Percentiles rank a stretch among this genome's conserved stretches.
Evolutionary conservation across 495 filamentous ascomycete genomes (phyloP).

Genomic region (Penicillium diatomitis): DNA sequence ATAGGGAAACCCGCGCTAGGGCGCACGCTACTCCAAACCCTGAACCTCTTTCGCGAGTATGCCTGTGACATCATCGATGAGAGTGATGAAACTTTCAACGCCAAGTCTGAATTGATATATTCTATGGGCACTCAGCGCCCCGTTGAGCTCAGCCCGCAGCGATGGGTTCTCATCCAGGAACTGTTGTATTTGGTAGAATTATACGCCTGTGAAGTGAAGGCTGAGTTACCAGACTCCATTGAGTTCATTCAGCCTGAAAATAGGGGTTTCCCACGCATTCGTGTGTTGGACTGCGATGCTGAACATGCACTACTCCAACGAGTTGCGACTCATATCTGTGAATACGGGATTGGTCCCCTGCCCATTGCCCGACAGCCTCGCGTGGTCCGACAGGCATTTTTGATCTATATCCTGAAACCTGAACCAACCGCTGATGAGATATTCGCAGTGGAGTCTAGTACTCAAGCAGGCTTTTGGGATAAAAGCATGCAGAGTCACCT

Average conservation of each 20-base stretch:
- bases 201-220: constrained; percentile 10
- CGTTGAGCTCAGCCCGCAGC: constrained; percentile 45
- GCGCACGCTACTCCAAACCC: constrained; percentile 24
- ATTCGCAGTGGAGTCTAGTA: constrained; percentile 11
- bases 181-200: constrained; percentile 38
- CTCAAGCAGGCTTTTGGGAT: background rate
- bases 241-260: too few relatives aligned
- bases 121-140: constrained; percentile 50
- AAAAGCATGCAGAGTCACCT: background rate
- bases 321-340: constrained; percentile 10
- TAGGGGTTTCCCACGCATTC: constrained; percentile 16
- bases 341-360: constrained; percentile 9
- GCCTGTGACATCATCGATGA: constrained; percentile 55
- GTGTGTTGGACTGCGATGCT: constrained; percentile 10
- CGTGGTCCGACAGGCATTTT: constrained; percentile 25
- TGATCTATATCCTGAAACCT: constrained; percentile 33
- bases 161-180: constrained; percentile 53
- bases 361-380: constrained; percentile 20
- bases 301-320: constrained; percentile 1
- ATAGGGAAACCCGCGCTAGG: constrained; percentile 16
- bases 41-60: constrained; percentile 31
- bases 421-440: constrained; percentile 22
- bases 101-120: constrained; percentile 57
- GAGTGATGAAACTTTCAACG: constrained; percentile 56
- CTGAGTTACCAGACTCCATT: background rate